Evolutionary conservation across 2,329 filamentous ascomycete species (phyloP).

Genomic region (Monosporascus ibericus): DNA sequence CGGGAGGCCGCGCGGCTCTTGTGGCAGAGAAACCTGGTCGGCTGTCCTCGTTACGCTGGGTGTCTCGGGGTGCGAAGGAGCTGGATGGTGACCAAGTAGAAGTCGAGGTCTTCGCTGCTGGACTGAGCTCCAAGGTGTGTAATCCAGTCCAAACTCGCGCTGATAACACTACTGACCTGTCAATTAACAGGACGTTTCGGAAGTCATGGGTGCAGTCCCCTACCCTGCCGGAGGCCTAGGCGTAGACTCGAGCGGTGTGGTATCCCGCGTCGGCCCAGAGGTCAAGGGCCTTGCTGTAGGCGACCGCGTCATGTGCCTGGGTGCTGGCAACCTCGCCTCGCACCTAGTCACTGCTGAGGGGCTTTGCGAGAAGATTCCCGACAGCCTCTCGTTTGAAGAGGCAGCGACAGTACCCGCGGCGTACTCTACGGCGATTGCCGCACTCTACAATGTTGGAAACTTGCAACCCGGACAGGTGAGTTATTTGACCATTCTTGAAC

Average conservation of each 20-base stretch:
- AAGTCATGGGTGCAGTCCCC: conserved; percentile 13
- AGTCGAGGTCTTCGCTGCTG: conserved; percentile 10
- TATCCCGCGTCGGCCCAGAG: conserved; percentile 14
- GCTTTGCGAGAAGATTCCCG: conserved; percentile 18
- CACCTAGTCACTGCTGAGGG: conserved; percentile 21
- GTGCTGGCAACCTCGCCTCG: conserved; percentile 19
- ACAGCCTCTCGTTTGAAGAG: conserved; percentile 13
- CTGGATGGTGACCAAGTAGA: conserved; percentile 7
- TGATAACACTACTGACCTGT: no score
- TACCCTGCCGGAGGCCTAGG: conserved; percentile 8
- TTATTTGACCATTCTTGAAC: not conserved
- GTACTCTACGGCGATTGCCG: conserved; percentile 8
- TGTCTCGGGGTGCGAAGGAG: conserved; percentile 1
- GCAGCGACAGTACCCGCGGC: conserved; percentile 12
- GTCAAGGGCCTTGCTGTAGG: conserved; percentile 8
- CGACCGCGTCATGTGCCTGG: conserved; percentile 16
- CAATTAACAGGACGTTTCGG: conserved; percentile 12
- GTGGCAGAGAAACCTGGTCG: conserved; percentile 10
- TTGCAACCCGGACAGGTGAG: conserved; percentile 9
- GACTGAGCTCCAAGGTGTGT: conserved; percentile 12
- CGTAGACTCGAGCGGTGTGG: conserved; percentile 10
- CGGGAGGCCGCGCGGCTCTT: conserved; percentile 7
- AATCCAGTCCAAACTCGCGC: not conserved
- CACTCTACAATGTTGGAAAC: conserved; percentile 6
- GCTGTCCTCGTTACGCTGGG: conserved; percentile 11